phyloP scores from a whole-genome alignment of 1,284 basidiomycete species.

The Leccinum griseonigrum region DNA sequence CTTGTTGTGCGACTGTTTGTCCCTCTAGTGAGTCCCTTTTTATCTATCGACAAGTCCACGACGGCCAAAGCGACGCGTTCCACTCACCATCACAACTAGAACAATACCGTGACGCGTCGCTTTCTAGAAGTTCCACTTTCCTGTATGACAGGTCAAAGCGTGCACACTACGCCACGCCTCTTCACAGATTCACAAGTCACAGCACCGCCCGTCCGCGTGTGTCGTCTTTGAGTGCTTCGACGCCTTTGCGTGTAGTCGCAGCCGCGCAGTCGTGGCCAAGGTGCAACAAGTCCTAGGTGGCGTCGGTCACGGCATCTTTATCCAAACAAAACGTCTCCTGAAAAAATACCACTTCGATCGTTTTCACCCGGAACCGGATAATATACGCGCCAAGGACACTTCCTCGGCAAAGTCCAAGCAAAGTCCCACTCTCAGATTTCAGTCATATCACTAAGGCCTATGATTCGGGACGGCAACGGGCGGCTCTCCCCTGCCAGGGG shows the following conservation, averaged over 20 bases:
- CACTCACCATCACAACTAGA: conserved; percentile 19
- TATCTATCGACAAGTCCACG: conserved; percentile 6
- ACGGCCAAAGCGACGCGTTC: conserved; percentile 13
- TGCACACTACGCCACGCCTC: background rate
- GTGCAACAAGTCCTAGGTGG: background rate
- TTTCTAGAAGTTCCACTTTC: background rate
- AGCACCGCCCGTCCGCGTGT: background rate
- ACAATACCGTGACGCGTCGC: background rate
- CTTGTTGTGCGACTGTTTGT: conserved; percentile 33
- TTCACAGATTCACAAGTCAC: background rate
- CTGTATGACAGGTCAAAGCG: conserved; percentile 17
- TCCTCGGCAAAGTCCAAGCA: background rate
- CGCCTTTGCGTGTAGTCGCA: background rate
- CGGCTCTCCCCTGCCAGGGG: background rate
- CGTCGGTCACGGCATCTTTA: background rate
- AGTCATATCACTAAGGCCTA: background rate
- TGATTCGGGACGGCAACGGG: background rate
- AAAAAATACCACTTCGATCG: background rate
- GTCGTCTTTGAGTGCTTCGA: background rate
- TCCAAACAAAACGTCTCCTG: background rate
- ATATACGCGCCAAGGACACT: background rate
- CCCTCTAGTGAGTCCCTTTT: conserved; percentile 8
- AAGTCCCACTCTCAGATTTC: background rate
- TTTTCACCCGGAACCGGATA: background rate
- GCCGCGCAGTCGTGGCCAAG: background rate